phyloP scores from a whole-genome alignment of 805 yeast species.

The Saturnispora halmiae region DNA sequence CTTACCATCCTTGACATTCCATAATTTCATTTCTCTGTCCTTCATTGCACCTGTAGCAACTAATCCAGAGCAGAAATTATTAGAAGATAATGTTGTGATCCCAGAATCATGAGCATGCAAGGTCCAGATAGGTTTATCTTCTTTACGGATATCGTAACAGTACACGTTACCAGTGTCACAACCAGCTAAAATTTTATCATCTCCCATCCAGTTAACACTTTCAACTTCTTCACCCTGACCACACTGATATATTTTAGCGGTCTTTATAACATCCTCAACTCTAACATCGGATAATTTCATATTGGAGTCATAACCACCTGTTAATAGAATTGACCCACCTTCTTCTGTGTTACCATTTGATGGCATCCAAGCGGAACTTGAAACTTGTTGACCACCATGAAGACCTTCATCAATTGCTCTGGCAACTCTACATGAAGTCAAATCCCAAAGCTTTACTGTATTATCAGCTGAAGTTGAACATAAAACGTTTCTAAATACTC shows the following conservation, averaged over 20 bases:
- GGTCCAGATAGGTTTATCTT: conserved; percentile 76
- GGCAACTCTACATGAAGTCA: conserved; percentile 63
- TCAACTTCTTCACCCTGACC: conserved; percentile 72
- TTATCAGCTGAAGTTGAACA: conserved; percentile 94
- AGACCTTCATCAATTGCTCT: conserved; percentile 56
- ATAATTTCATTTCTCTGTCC: conserved; percentile 75
- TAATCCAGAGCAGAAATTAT: conserved; percentile 58
- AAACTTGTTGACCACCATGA: conserved; percentile 75
- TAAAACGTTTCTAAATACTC: conserved; percentile 68
- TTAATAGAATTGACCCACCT: conserved; percentile 60
- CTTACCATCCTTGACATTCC: conserved; percentile 51
- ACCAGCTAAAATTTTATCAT: conserved; percentile 52
- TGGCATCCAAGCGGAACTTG: conserved; percentile 80
- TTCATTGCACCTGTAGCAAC: conserved; percentile 86
- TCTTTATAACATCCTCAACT: conserved; percentile 47
- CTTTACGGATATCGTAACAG: conserved; percentile 72
- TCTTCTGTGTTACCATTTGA: conserved; percentile 21
- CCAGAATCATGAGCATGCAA: conserved; percentile 96
- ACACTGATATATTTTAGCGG: conserved; percentile 58
- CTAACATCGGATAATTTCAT: conserved; percentile 82
- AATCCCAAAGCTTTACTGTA: conserved; percentile 94
- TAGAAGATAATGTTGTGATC: conserved; percentile 70
- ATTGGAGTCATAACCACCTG: conserved; percentile 90
- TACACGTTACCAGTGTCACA: conserved; percentile 87
- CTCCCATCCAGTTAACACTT: conserved; percentile 60